Conservation (phyloP, 2,329 filamentous ascomycete species). For the Colletotrichum lentis region DNA sequence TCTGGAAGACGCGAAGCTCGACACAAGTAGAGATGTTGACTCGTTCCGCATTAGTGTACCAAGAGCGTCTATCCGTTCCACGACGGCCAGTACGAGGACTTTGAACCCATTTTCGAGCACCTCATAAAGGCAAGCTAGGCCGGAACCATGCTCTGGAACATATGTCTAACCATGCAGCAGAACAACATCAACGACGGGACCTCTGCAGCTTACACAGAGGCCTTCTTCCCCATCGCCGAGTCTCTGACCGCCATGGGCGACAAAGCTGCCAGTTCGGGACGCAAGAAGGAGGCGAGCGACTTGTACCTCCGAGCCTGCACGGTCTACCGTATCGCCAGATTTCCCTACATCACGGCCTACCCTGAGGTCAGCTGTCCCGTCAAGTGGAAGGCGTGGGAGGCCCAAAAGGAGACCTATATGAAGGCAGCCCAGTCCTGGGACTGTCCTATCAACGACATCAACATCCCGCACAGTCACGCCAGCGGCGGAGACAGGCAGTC, state of each 20-base stretch:
- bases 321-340: constrained; percentile 77
- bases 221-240: constrained; percentile 69
- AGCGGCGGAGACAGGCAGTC: constrained; percentile 58
- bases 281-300: constrained; percentile 63
- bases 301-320: constrained; percentile 76
- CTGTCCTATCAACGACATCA: constrained; percentile 67
- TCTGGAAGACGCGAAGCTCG: background rate
- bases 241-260: constrained; percentile 63
- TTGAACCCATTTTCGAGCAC: constrained; percentile 72
- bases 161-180: constrained; percentile 40
- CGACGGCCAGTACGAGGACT: constrained; percentile 73
- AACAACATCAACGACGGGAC: constrained; percentile 71
- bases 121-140: constrained; percentile 60
- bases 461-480: constrained; percentile 65
- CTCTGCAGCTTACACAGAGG: constrained; percentile 69
- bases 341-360: constrained; percentile 63
- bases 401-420: constrained; percentile 70
- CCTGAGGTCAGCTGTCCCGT: constrained; percentile 50
- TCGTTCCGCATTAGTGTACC: constrained; percentile 51
- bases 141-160: too few species aligned
- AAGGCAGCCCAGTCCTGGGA: constrained; percentile 64
- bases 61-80: constrained; percentile 78
- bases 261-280: constrained; percentile 56
- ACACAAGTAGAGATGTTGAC: constrained; percentile 4
- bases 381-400: constrained; percentile 70